Evolutionary conservation across 2,329 filamentous ascomycete species (phyloP), one percentile per base, ranked within the genome.

Genomic region (Claviceps paspali): DNA sequence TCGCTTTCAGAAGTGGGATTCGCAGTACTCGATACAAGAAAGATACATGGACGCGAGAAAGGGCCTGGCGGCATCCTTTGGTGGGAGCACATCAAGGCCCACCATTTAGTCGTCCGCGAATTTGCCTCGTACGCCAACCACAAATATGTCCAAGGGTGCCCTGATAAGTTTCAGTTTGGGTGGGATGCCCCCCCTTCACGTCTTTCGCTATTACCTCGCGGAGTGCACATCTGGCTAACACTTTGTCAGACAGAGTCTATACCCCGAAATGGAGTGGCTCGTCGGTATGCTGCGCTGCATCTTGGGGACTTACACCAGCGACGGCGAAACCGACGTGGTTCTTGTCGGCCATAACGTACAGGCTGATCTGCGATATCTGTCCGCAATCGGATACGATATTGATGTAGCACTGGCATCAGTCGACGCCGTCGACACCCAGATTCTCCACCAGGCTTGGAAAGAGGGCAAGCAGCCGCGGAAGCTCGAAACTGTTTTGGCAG

Each of bases 1-100:
- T 63, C 72, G 10, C 69, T 96, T 41, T 93, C 87, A 0, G 91
- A 98, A 55, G 67, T 98, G 28, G 91, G 91, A 1, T 65, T 98
- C 29, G 79, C 84, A 1, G 77, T 79, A 3, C 64, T 96, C 0
- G 86, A 96, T 52, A 86, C 81, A 1, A 47, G 56, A 4, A 56
- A 69, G 27, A 52, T 85, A 17, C 48, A 57, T 1, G 59, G 55
- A 6, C 43, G 76, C 1, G 49, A 71, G 0, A 81, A 82, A 3
- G 82, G 82, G 1, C 48, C 61, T 2, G 56, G 63, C 19, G 83
- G 77, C 3, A 48, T 61, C 29, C 66, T 75, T 27, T 95, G 87
- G 86, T 70, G 73, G 45, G 48, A 61, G 0, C 56, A 67, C 35
- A 80, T 95, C 45, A 63, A 72, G 22, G 73, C 71, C 10, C 71